phyloP scores from a whole-genome alignment of 192 early-diverging fungal genomes.

The Coemansia sp. region DNA sequence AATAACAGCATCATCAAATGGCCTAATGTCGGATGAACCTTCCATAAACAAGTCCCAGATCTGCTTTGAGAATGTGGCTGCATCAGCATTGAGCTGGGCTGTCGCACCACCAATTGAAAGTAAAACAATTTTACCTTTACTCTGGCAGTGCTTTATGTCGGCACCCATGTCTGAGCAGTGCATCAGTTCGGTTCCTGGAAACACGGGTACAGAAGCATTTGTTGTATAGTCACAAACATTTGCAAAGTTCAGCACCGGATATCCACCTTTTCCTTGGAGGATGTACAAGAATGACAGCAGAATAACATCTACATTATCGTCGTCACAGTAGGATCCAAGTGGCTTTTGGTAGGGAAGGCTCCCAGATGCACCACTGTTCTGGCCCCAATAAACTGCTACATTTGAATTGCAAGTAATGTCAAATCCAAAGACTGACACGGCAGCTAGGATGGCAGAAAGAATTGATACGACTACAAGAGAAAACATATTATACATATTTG shows the following conservation, averaged over 20 bases:
- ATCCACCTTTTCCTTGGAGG: conserved; percentile 60
- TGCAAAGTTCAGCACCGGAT: conserved; percentile 70
- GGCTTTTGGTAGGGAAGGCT: conserved; percentile 50
- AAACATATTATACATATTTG: neutral
- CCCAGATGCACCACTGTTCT: conserved; percentile 56
- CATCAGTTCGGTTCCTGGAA: conserved; percentile 63
- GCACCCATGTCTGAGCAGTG: conserved; percentile 67
- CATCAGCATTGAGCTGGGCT: conserved; percentile 62
- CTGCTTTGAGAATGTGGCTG: conserved; percentile 64
- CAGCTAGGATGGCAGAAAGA: conserved; percentile 2
- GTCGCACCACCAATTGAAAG: conserved; percentile 74
- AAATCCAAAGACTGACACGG: conserved; percentile 41
- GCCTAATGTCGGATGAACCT: conserved; percentile 61
- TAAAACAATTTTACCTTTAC: conserved; percentile 70
- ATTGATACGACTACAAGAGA: neutral
- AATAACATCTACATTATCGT: conserved; percentile 56
- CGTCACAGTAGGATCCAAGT: conserved; percentile 63
- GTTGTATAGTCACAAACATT: conserved; percentile 63
- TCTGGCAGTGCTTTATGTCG: conserved; percentile 76
- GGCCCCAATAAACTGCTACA: conserved; percentile 62
- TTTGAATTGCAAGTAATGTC: conserved; percentile 56
- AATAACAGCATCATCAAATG: conserved; percentile 70
- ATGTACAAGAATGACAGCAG: conserved; percentile 69
- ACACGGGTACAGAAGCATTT: conserved; percentile 52
- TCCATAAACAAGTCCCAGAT: conserved; percentile 79